Conservation (phyloP, 2,329 filamentous ascomycete genomes). For the Hypoxylon sp. region DNA sequence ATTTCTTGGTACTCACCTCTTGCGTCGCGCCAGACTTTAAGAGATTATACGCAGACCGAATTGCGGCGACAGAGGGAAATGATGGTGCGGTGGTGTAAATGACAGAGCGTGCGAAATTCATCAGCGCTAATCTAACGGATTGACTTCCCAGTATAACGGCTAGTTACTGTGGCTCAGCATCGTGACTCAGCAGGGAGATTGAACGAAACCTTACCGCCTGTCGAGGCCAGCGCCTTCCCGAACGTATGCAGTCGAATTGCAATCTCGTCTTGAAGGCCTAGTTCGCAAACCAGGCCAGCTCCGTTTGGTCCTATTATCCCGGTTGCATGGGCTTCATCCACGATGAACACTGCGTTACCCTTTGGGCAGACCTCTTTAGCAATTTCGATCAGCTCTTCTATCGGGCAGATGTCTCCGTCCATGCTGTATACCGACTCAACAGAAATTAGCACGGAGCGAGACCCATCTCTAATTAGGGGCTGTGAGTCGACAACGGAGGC, state of each 20-base stretch:
- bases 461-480: slow-evolving; percentile 49
- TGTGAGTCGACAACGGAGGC: slow-evolving; percentile 52
- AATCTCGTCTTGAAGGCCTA: slow-evolving; percentile 65
- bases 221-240: slow-evolving; percentile 62
- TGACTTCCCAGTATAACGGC: slow-evolving; percentile 47
- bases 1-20: slow-evolving; percentile 21
- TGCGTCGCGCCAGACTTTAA: slow-evolving; percentile 56
- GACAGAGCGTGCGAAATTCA: slow-evolving; percentile 55
- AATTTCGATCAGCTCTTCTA: slow-evolving; percentile 57
- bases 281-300: slow-evolving; percentile 62
- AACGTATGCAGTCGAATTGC: slow-evolving; percentile 67
- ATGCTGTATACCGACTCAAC: slow-evolving; percentile 64
- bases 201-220: slow-evolving; percentile 25
- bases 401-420: slow-evolving; percentile 62
- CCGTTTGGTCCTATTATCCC: slow-evolving; percentile 66
- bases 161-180: slow-evolving; percentile 9
- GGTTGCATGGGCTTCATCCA: slow-evolving; percentile 70
- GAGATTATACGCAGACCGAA: slow-evolving; percentile 54
- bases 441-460: slow-evolving; percentile 56
- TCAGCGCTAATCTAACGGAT: slow-evolving; percentile 30
- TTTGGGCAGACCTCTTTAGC: slow-evolving; percentile 55
- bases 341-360: slow-evolving; percentile 63
- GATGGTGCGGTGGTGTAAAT: slow-evolving; percentile 62
- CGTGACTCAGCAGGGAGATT: not conserved
- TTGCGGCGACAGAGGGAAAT: slow-evolving; percentile 58